A percentile compares a stretch with the other conserved stretches of the same genome.
Conservation (phyloP, 2,329 filamentous ascomycete species). For the Trichoderma semiorbis region DNA sequence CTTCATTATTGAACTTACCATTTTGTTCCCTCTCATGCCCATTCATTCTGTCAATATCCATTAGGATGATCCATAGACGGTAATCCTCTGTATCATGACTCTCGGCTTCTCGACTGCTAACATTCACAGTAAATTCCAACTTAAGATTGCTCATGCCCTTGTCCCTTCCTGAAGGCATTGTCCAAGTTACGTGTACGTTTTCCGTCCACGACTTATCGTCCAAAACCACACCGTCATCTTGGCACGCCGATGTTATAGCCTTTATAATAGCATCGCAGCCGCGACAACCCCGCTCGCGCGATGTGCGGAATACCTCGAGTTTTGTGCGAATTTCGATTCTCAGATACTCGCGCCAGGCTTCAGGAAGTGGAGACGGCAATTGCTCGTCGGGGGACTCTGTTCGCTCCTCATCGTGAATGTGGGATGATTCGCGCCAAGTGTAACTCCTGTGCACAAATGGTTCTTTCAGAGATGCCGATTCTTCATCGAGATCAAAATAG, state of each 20-base stretch:
- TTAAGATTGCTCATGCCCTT: neutral
- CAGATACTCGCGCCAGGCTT: neutral
- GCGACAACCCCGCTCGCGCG: neutral
- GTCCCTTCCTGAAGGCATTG: neutral
- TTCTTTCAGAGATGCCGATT: neutral
- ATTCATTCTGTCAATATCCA: neutral
- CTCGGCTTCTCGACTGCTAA: neutral
- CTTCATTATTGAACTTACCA: no score
- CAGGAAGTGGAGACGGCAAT: neutral
- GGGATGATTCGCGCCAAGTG: neutral
- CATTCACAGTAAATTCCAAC: neutral
- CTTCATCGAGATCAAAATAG: conserved; percentile 13
- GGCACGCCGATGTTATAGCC: neutral
- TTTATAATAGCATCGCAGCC: neutral
- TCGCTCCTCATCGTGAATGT: neutral
- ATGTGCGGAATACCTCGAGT: neutral
- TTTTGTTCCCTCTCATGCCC: neutral
- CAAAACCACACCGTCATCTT: neutral
- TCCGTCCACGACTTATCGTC: neutral
- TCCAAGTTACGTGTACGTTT: neutral
- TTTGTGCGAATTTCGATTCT: neutral
- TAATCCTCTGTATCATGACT: neutral
- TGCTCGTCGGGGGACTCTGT: conserved; percentile 2
- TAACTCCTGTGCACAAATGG: neutral
- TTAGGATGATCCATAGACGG: neutral